Evolutionary conservation across 1,139 yeast genomes (phyloP).

Genomic region (Nakaseomyces nivariensis): DNA sequence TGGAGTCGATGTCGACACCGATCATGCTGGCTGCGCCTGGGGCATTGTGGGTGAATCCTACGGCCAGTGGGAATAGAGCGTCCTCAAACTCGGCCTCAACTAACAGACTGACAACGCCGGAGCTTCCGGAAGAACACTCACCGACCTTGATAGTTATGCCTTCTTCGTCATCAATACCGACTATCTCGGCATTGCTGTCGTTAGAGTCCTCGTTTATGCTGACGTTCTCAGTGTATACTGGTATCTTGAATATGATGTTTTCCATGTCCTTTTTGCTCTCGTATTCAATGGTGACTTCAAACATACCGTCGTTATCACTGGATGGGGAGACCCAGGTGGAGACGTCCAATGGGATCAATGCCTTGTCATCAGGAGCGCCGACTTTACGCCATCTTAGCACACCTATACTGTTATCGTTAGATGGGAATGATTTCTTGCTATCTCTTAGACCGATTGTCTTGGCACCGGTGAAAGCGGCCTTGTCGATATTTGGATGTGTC

Average conservation of each 20-base stretch:
- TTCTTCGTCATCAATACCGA: conserved; percentile 41
- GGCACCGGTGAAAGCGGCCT: conserved; percentile 48
- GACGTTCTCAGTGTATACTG: conserved; percentile 49
- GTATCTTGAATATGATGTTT: conserved; percentile 34
- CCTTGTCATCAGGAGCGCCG: conserved; percentile 46
- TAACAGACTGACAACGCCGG: conserved; percentile 73
- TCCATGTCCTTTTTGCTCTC: conserved; percentile 48
- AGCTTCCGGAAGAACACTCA: conserved; percentile 38
- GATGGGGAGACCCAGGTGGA: conserved; percentile 74
- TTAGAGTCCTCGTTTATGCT: conserved; percentile 42
- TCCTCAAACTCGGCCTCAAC: conserved; percentile 74
- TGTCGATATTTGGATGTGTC: conserved; percentile 94
- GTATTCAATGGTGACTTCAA: conserved; percentile 80
- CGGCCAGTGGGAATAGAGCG: conserved; percentile 70
- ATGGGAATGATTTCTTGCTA: conserved; percentile 70
- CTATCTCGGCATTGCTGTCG: conserved; percentile 37
- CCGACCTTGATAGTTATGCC: conserved; percentile 52
- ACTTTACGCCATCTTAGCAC: conserved; percentile 84
- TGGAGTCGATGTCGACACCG: conserved; percentile 3
- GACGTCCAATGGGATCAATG: conserved; percentile 59
- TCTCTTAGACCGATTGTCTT: conserved; percentile 68
- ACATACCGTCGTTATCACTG: conserved; percentile 44
- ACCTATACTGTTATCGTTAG: conserved; percentile 81
- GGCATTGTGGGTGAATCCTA: conserved; percentile 2
- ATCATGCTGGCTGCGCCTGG: conserved; percentile 1